These are phyloP conservation scores for Mycena maculata DNA, from an alignment of 768 basidiomycete species.

Conservation along the genomic window DNA sequence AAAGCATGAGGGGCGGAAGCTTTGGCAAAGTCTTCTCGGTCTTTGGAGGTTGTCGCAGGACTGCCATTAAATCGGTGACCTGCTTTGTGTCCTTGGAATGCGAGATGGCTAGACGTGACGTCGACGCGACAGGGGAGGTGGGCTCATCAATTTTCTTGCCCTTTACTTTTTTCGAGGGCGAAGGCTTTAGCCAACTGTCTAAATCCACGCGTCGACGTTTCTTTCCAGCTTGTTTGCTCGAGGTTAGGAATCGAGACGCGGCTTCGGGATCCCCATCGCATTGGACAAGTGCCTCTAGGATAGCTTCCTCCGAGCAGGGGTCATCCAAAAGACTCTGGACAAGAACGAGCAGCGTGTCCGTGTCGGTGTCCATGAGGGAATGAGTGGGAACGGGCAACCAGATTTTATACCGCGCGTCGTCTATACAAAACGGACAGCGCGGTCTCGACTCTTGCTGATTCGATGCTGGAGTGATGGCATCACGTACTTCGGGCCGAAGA, in stretches of 20 bases:
- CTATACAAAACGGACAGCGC: no score
- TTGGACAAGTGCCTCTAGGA: slow-evolving; percentile 70
- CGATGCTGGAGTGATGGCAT: no score
- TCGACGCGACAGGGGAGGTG: slow-evolving; percentile 2
- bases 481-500: no score
- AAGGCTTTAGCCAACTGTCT: slow-evolving; percentile 64
- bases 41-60: slow-evolving; percentile 65
- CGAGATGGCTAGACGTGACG: neutral
- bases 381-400: no score
- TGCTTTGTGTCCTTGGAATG: slow-evolving; percentile 42
- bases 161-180: slow-evolving; percentile 36
- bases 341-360: slow-evolving; percentile 75
- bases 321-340: slow-evolving; percentile 67
- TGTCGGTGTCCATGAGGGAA: slow-evolving; percentile 53
- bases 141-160: no score
- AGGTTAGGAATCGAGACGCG: slow-evolving; percentile 55
- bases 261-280: slow-evolving; percentile 66
- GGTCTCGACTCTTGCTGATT: no score
- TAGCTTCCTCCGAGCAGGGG: slow-evolving; percentile 44
- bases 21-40: slow-evolving; percentile 49
- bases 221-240: slow-evolving; percentile 42
- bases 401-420: no score
- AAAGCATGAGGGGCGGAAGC: slow-evolving; percentile 71
- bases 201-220: slow-evolving; percentile 66
- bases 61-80: slow-evolving; percentile 61